Evolutionary conservation across 1,139 yeast genomes (phyloP).

Genomic region (Scheffersomyces illinoinensis): DNA sequence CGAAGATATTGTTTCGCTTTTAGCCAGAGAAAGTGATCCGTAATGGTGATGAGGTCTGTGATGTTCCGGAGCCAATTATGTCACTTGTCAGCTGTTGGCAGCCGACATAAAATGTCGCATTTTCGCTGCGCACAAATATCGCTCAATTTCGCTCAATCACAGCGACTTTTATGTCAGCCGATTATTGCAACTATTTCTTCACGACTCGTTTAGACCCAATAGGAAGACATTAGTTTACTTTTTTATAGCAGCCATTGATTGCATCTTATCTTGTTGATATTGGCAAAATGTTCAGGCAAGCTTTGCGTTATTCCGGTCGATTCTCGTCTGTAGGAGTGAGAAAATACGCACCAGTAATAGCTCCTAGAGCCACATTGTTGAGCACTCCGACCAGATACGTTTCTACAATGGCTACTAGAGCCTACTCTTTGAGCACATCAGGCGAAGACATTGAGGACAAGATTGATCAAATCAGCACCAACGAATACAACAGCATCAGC

Average conservation of each 20-base stretch:
- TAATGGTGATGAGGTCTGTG: conserved; percentile 10
- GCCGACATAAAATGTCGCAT: not conserved
- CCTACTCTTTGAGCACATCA: conserved; percentile 35
- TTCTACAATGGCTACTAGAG: not conserved
- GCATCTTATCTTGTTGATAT: not conserved
- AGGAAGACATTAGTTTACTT: not conserved
- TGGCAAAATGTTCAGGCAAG: not conserved
- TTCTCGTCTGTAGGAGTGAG: not conserved
- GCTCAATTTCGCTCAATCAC: not conserved
- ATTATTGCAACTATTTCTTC: not conserved
- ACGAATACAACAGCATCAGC: conserved; percentile 59
- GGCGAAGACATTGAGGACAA: conserved; percentile 55
- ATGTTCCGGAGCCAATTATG: not conserved
- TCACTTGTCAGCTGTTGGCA: not conserved
- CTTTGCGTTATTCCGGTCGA: not conserved
- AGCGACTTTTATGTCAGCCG: not conserved
- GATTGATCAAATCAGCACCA: conserved; percentile 45
- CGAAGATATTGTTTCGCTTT: conserved; percentile 3
- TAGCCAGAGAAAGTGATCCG: conserved; percentile 8
- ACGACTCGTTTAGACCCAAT: not conserved
- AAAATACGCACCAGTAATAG: not conserved
- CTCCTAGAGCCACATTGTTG: not conserved
- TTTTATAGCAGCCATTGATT: too few relatives aligned
- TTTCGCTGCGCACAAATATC: not conserved
- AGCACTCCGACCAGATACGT: not conserved